These are phyloP conservation scores for Cudoniella acicularis DNA, from an alignment of 495 filamentous ascomycete species.

Conservation along the genomic window DNA sequence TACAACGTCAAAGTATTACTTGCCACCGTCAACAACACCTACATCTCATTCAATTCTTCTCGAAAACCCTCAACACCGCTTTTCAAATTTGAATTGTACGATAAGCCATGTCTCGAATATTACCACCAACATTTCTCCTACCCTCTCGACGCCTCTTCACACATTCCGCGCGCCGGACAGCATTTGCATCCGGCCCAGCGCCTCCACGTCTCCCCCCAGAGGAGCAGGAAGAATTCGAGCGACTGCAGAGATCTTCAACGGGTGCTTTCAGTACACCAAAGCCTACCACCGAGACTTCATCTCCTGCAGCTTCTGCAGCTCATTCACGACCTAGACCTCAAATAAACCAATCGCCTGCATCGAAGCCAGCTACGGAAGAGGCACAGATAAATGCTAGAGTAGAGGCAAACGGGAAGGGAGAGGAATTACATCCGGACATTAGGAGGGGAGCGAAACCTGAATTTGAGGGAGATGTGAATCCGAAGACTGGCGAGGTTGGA, in stretches of 20 bases:
- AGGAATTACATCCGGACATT: slow-evolving; percentile 67
- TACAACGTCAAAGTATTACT: no score
- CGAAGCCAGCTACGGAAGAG: slow-evolving; percentile 23
- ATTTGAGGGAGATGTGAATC: slow-evolving; percentile 91
- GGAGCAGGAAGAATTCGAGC: slow-evolving; percentile 91
- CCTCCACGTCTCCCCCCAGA: slow-evolving; percentile 81
- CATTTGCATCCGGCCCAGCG: slow-evolving; percentile 50
- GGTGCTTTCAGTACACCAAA: slow-evolving; percentile 69
- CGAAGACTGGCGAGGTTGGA: slow-evolving; percentile 92
- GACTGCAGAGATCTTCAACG: slow-evolving; percentile 68
- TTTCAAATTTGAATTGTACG: neutral
- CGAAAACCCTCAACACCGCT: neutral
- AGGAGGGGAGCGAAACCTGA: slow-evolving; percentile 76
- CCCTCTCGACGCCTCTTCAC: slow-evolving; percentile 30
- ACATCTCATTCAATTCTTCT: neutral
- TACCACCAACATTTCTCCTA: slow-evolving; percentile 34
- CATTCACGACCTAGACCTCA: slow-evolving; percentile 13
- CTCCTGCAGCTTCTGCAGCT: slow-evolving; percentile 3
- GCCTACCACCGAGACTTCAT: slow-evolving; percentile 26
- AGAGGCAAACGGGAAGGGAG: slow-evolving; percentile 48
- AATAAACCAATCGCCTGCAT: slow-evolving; percentile 43
- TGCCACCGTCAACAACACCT: slow-evolving; percentile 8
- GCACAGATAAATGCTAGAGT: slow-evolving; percentile 33
- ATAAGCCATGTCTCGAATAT: slow-evolving; percentile 19
- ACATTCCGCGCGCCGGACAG: slow-evolving; percentile 7